These are phyloP conservation scores for Clarireedia homoeocarpa DNA, from an alignment of 2,329 filamentous ascomycete genomes.

Conservation along the genomic window DNA sequence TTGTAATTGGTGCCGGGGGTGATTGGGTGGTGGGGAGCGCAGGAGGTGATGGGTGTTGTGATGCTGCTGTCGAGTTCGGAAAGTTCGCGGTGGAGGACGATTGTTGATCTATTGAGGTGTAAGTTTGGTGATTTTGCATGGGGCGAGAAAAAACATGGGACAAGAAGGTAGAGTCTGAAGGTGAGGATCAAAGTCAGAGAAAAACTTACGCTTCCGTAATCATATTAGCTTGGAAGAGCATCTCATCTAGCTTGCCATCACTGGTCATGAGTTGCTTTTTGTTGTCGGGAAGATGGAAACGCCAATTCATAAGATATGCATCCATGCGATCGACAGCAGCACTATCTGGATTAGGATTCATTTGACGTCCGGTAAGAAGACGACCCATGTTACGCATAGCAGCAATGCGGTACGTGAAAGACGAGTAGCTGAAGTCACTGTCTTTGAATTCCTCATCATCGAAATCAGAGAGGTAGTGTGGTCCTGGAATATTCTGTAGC, in stretches of 20 bases:
- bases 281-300: conserved; percentile 64
- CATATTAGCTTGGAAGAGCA: conserved; percentile 88
- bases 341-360: conserved; percentile 39
- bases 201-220: conserved; percentile 45
- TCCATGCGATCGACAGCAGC: conserved; percentile 48
- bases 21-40: conserved; percentile 44
- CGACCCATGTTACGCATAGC: conserved; percentile 71
- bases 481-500: conserved; percentile 49
- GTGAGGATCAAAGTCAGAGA: neutral
- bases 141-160: neutral
- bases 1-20: conserved; percentile 20
- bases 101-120: conserved; percentile 42
- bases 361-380: conserved; percentile 54
- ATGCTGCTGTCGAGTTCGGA: conserved; percentile 64
- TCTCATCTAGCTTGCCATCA: conserved; percentile 70
- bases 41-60: conserved; percentile 51
- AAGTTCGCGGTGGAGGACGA: conserved; percentile 72
- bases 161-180: neutral
- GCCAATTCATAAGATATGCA: conserved; percentile 61
- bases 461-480: conserved; percentile 63
- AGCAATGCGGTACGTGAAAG: conserved; percentile 77
- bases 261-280: conserved; percentile 64
- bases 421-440: conserved; percentile 66
- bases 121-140: neutral
- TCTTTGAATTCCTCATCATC: conserved; percentile 61